Evolutionary conservation across 805 yeast species (phyloP), one percentile per base, ranked within the genome.

Genomic region (Hanseniaspora occidentalis): DNA sequence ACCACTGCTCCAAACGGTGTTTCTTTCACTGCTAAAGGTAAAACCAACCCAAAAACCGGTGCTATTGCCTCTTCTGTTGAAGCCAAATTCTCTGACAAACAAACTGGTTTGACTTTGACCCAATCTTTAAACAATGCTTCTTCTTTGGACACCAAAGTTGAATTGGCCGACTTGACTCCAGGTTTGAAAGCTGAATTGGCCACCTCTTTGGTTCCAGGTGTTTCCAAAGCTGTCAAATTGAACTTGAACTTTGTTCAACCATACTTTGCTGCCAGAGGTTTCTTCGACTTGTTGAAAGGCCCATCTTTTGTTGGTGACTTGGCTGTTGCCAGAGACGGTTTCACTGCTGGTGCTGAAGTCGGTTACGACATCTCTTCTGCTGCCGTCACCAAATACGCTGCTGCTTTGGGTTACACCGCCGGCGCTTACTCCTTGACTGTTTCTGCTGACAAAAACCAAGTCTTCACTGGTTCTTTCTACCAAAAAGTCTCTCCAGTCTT

Each of bases 91-190:
- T 67, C 83, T 47, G 98, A 92, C 77, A 85, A 85, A 73, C 73
- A 86, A 47, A 71, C 92, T 47, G 96, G 96, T 49, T 71, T 92
- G 58, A 77, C 96, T 50, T 70, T 92, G 60, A 86, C 96, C 53
- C 97, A 92, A 73, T 95, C 96, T 61, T 88, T 97, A 96, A 80
- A 88, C 70, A 84, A 94, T 55, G 80, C 94, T 65, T 89, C 89
- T 66, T 74, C 81, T 50, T 71, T 92, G 61, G 81, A 77, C 72
- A 84, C 97, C 70, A 89, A 85, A 75, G 73, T 92, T 54, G 96
- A 89, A 71, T 74, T 92, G 57, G 73, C 79, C 45, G 94, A 88
- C 65, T 75, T 89, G 67, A 81, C 96, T 46, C 95, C 94, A 55
- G 96, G 97, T 55, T 75, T 92, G 57, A 89, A 86, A 72, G 80